Evolutionary conservation across 768 basidiomycete genomes (phyloP), one percentile per base, ranked within the genome.

Genomic region (Russula emetica): DNA sequence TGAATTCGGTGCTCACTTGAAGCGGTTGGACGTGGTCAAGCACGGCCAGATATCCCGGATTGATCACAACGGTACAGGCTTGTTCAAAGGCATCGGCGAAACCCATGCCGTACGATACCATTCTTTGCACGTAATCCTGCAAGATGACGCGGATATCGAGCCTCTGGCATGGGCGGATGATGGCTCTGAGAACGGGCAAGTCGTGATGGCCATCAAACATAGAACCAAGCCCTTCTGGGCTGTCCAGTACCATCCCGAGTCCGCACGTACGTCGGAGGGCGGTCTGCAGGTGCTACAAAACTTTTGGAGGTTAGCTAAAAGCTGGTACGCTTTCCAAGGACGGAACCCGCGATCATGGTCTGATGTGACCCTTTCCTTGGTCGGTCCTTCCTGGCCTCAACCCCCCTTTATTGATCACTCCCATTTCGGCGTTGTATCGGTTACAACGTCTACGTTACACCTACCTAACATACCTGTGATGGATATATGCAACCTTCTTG

Each of bases 221-320:
- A 77, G 67, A 55, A 73, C 69, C 26, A 81, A 79, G 64, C 91
- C 92, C 5, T 90, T 91, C 70, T 93, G 88, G 87, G 90, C 88
- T 4, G 92, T 94, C 26, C 92, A 94, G 70, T 94, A 93, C 72
- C 92, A 94, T 71, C 92, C 92, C 7, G 92, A 93, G 71, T 93
- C 91, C 5, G 83, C 88, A 4, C 80, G 87, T 68, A 93, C 90
- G 2, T 76, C 78, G 49, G 82, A 80, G 2, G 88, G 87, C 7
- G 90, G 90, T 1, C 69, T 80, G n/a, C 80, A 85, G 61, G 83
- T 91, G 18, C 66, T 92, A 61, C 73, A 73, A 24, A 93, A 91
- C 72, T 92, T 92, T 71, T 92, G 88, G 88, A 73, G 74, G 26
- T 76, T 90, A 22, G 85, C 88, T 22, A 77, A 79, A 56, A 72